Evolutionary conservation across 2,329 filamentous ascomycete genomes (phyloP), one percentile per base, ranked within the genome.

Genomic region (Venturia carpophila): DNA sequence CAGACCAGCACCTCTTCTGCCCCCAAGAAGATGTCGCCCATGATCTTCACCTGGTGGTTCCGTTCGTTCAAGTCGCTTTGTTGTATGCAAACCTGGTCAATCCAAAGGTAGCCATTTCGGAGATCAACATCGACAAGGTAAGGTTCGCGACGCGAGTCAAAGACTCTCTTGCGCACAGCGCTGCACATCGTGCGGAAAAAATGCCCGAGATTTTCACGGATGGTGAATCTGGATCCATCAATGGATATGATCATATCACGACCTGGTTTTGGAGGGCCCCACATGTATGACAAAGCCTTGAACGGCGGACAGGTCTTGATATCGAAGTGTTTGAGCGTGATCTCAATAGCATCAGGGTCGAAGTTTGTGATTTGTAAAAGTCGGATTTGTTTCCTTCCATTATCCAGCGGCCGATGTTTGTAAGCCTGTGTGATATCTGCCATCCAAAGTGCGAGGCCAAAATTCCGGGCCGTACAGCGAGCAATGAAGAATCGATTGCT

Each of bases 71-170:
- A 24, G 15, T 30, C 11, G 27, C n/a, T 15, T 27, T 62, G 60
- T 30, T 62, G 21, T 30, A 62, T 62, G 39, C 60, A 62, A 42
- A 62, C 27, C 39, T 62, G 60, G 21, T 62, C 60, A 13, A 62
- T 62, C 60, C 60, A 62, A 10, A 62, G 10, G 34, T 58, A 58
- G 9, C 3, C n/a, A 3, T 2, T 3, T 11, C 24, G 55, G 11
- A 19, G 11, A 3, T 47, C 45, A 2, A n/a, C 19, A 3, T 47
- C 45, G 7, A 9, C 10, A 15, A 11, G 10, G 10, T 15, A 10
- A 11, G 39, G 15, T 10, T 41, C 9, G 39, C 39, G 39, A 34
- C 6, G 30, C 30, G 30, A 34, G 9, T 41, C 39, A 10, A 11
- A 10, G 9, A 15, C 15, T 15, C 15, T 41, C 39, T 41, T 41